A percentile compares a stretch with the other conserved stretches of the same genome.
These are phyloP conservation scores for Floccularia luteovirens DNA, from an alignment of 768 basidiomycete species.

Conservation along the genomic window DNA sequence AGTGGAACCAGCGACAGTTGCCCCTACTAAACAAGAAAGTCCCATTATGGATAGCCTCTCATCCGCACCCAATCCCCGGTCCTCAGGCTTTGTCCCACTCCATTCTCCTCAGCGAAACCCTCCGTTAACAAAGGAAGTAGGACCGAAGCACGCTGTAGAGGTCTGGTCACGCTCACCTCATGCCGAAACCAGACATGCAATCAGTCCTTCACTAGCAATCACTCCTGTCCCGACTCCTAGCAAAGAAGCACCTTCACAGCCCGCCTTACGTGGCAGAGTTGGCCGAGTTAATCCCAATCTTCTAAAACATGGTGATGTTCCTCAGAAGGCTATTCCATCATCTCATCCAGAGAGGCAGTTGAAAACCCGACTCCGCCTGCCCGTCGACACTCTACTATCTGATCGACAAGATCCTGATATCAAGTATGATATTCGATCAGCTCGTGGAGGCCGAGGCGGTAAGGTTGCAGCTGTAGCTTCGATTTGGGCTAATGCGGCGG, in stretches of 20 bases:
- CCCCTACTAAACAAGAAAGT: background rate
- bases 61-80: constrained; percentile 57
- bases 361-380: constrained; percentile 14
- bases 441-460: constrained; percentile 71
- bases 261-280: background rate
- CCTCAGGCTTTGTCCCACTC: constrained; percentile 70
- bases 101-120: constrained; percentile 41
- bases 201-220: too few species aligned
- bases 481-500: constrained; percentile 59
- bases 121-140: constrained; percentile 24
- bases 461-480: constrained; percentile 67
- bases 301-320: background rate
- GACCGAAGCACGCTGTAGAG: constrained; percentile 28
- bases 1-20: background rate
- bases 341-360: background rate
- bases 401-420: constrained; percentile 38
- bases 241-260: background rate
- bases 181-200: background rate
- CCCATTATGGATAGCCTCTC: constrained; percentile 17
- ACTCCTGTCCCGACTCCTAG: constrained; percentile 3
- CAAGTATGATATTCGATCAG: constrained; percentile 70
- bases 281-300: background rate
- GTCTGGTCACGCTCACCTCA: constrained; percentile 29
- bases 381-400: constrained; percentile 18
- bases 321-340: background rate